A percentile compares a stretch with the other conserved stretches of the same genome.
phyloP scores from a whole-genome alignment of 805 yeast genomes.

The Yarrowia sp. region DNA sequence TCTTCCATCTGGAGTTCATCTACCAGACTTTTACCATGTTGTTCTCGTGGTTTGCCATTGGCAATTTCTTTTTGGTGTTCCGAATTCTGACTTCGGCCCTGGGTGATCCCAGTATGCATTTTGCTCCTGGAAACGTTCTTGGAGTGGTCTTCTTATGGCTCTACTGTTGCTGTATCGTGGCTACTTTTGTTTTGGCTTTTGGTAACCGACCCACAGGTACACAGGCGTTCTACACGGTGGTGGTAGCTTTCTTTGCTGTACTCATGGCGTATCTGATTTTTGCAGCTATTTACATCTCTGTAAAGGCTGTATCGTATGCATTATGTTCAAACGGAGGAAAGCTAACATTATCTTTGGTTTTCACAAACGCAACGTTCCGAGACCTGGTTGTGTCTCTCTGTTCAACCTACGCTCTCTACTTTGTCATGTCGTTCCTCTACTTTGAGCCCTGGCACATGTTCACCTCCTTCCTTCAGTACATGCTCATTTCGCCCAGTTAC shows the following conservation, averaged over 20 bases:
- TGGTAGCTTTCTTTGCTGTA: slow-evolving; percentile 78
- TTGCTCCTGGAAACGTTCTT: slow-evolving; percentile 71
- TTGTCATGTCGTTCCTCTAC: slow-evolving; percentile 73
- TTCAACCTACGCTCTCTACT: slow-evolving; percentile 79
- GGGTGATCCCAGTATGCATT: slow-evolving; percentile 58
- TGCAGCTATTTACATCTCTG: slow-evolving; percentile 79
- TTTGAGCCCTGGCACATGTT: slow-evolving; percentile 92
- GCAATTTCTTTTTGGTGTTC: slow-evolving; percentile 86
- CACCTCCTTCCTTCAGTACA: slow-evolving; percentile 80
- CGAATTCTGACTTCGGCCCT: slow-evolving; percentile 79
- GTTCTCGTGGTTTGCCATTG: slow-evolving; percentile 90
- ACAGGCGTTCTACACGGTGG: slow-evolving; percentile 66
- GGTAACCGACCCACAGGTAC: slow-evolving; percentile 96
- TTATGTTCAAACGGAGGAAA: slow-evolving; percentile 45
- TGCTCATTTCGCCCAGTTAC: slow-evolving; percentile 82
- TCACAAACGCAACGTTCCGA: slow-evolving; percentile 71
- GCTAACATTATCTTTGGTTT: slow-evolving; percentile 46
- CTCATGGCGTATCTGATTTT: slow-evolving; percentile 86
- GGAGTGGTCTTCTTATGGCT: slow-evolving; percentile 82
- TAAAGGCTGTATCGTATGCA: slow-evolving; percentile 62
- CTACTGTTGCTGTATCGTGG: slow-evolving; percentile 72
- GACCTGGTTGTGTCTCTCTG: slow-evolving; percentile 83
- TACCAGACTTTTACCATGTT: slow-evolving; percentile 73
- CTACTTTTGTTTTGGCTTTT: slow-evolving; percentile 84
- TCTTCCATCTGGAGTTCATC: slow-evolving; percentile 71